Conservation (phyloP, 768 basidiomycete species). For the Lanmaoa pseudosensibilis region DNA sequence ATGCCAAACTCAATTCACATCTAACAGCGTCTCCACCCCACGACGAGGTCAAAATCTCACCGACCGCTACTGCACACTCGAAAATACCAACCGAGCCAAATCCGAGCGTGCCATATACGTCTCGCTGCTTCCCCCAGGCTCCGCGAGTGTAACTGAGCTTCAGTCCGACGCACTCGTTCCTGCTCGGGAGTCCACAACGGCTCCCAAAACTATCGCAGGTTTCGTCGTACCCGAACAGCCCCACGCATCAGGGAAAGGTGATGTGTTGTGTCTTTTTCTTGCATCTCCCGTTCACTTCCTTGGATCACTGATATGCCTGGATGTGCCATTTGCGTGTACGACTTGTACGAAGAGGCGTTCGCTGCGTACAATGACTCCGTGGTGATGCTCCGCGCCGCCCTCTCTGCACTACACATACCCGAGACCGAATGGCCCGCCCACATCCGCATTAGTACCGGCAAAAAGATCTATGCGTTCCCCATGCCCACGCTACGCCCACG, state of each 20-base stretch:
- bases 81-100: slow-evolving; percentile 50
- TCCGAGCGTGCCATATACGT: slow-evolving; percentile 36
- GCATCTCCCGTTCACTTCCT: background rate
- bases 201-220: slow-evolving; percentile 20
- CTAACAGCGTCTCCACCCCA: background rate
- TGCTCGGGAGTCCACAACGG: background rate
- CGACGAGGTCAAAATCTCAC: slow-evolving; percentile 61
- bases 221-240: slow-evolving; percentile 61
- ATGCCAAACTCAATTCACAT: slow-evolving; percentile 7
- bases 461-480: too few relatives aligned
- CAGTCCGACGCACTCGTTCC: background rate
- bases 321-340: slow-evolving; percentile 90
- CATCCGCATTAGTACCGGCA: too few relatives aligned
- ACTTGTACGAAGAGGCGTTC: slow-evolving; percentile 82
- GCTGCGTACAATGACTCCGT: slow-evolving; percentile 63
- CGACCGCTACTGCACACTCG: slow-evolving; percentile 54
- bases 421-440: too few relatives aligned
- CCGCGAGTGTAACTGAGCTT: slow-evolving; percentile 2
- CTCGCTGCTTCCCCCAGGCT: slow-evolving; percentile 24
- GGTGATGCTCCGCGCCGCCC: slow-evolving; percentile 44
- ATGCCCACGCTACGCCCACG: too few relatives aligned
- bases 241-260: slow-evolving; percentile 62
- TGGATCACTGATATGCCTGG: slow-evolving; percentile 63
- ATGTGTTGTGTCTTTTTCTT: background rate
- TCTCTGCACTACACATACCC: too few relatives aligned